Evolutionary conservation across 768 basidiomycete species (phyloP).

Genomic region (Sporobolomyces roseus): DNA sequence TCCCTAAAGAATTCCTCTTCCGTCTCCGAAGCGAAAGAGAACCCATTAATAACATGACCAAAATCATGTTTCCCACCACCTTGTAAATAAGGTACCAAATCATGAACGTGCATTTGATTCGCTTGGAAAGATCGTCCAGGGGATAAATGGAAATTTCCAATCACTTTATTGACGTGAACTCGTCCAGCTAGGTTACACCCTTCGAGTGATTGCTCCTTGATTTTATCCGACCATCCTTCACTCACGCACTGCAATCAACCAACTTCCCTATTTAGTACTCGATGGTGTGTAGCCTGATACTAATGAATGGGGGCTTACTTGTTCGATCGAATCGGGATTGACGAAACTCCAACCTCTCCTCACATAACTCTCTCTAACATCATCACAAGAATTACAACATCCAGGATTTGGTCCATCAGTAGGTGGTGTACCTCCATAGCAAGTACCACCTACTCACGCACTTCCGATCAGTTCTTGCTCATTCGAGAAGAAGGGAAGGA

Average conservation of each 20-base stretch:
- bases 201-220: constrained; percentile 85
- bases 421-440: constrained; percentile 77
- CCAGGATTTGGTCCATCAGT: constrained; percentile 54
- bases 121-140: constrained; percentile 94
- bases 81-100: constrained; percentile 88
- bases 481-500: too few species aligned
- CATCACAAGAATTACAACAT: constrained; percentile 95
- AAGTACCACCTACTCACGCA: constrained; percentile 92
- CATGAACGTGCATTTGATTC: constrained; percentile 70
- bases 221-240: constrained; percentile 92
- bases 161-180: constrained; percentile 90
- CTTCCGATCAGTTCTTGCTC: too few species aligned
- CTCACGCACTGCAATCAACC: constrained; percentile 65
- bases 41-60: constrained; percentile 75
- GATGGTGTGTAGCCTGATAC: neutral
- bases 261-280: neutral
- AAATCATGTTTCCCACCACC: constrained; percentile 89
- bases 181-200: constrained; percentile 91
- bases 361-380: constrained; percentile 83
- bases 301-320: constrained; percentile 55
- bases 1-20: constrained; percentile 43
- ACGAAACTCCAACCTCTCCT: constrained; percentile 92
- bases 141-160: constrained; percentile 61
- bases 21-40: constrained; percentile 63
- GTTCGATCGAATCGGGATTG: constrained; percentile 84